Percentiles rank a stretch among this genome's conserved stretches.
Evolutionary conservation across 495 filamentous ascomycete species (phyloP).

Genomic region (Coniosporium apollinis): DNA sequence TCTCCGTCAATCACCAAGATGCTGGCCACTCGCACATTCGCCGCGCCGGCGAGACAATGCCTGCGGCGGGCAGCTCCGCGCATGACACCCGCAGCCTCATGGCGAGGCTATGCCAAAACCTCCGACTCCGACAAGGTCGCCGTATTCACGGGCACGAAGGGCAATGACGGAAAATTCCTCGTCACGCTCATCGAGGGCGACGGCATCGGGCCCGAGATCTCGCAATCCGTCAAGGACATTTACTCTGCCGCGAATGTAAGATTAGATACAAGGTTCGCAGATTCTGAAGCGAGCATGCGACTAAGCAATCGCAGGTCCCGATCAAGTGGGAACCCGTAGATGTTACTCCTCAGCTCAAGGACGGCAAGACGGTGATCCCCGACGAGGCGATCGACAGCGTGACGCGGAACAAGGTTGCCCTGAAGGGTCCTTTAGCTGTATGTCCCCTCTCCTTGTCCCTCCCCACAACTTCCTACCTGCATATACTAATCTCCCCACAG

Average conservation of each 20-base stretch:
- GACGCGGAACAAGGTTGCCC: slow-evolving; percentile 79
- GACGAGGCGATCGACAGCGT: slow-evolving; percentile 83
- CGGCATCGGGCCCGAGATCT: slow-evolving; percentile 94
- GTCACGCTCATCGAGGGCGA: slow-evolving; percentile 97
- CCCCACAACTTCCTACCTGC: slow-evolving; percentile 5
- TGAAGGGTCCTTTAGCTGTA: slow-evolving; percentile 96
- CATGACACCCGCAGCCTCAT: slow-evolving; percentile 15
- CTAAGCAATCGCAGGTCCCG: slow-evolving; percentile 50
- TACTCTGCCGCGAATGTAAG: slow-evolving; percentile 82
- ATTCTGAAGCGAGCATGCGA: too few relatives aligned
- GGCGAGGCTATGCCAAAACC: slow-evolving; percentile 32
- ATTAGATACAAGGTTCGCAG: too few relatives aligned
- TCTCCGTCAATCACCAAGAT: slow-evolving; percentile 24
- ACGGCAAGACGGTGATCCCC: slow-evolving; percentile 84
- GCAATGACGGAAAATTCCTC: slow-evolving; percentile 75
- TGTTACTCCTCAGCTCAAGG: slow-evolving; percentile 80
- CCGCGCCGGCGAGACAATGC: slow-evolving; percentile 37
- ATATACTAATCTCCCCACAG: slow-evolving; percentile 24
- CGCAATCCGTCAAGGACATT: slow-evolving; percentile 94
- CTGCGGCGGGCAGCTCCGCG: slow-evolving; percentile 33
- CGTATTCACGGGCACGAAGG: slow-evolving; percentile 82
- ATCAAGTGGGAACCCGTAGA: slow-evolving; percentile 95
- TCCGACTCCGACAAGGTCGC: slow-evolving; percentile 63
- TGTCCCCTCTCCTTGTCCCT: slow-evolving; percentile 16
- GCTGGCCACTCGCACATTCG: slow-evolving; percentile 42